phyloP scores from a whole-genome alignment of 805 yeast genomes.

The Tetrapisispora arboricola region DNA sequence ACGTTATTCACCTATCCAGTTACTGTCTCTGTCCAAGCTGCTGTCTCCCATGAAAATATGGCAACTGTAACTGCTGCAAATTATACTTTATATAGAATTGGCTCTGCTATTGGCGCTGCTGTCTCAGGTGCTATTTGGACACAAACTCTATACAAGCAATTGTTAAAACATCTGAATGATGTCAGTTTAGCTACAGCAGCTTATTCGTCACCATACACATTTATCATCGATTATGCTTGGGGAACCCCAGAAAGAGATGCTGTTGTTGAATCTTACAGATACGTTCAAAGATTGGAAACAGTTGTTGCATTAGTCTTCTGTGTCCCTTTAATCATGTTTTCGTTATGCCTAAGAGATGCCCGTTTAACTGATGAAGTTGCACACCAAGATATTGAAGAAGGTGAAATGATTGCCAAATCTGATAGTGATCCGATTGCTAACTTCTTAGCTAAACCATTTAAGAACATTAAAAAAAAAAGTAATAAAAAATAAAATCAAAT shows the following conservation, averaged over 20 bases:
- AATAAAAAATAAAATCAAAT: too few relatives aligned
- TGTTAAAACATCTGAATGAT: slow-evolving; percentile 30
- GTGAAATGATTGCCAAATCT: slow-evolving; percentile 13
- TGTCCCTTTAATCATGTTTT: slow-evolving; percentile 19
- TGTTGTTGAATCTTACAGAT: slow-evolving; percentile 46
- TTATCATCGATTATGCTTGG: slow-evolving; percentile 42
- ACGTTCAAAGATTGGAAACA: slow-evolving; percentile 49
- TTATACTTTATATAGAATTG: slow-evolving; percentile 49
- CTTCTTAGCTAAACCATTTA: not conserved
- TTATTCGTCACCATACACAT: slow-evolving; percentile 45
- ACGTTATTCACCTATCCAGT: slow-evolving; percentile 59
- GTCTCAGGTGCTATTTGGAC: slow-evolving; percentile 71
- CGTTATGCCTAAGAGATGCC: slow-evolving; percentile 21
- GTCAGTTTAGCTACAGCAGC: slow-evolving; percentile 35
- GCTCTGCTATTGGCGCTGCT: slow-evolving; percentile 52
- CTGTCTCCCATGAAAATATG: slow-evolving; percentile 56
- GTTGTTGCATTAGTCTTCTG: slow-evolving; percentile 30
- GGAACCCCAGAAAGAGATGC: slow-evolving; percentile 52
- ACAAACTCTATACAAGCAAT: slow-evolving; percentile 40
- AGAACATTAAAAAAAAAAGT: not conserved
- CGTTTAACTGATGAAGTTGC: slow-evolving; percentile 19
- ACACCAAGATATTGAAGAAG: slow-evolving; percentile 21
- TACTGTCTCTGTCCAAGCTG: slow-evolving; percentile 51
- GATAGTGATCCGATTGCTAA: slow-evolving; percentile 17
- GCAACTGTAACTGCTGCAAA: slow-evolving; percentile 53